phyloP scores from a whole-genome alignment of 495 filamentous ascomycete genomes.

The Penicillium angulare region DNA sequence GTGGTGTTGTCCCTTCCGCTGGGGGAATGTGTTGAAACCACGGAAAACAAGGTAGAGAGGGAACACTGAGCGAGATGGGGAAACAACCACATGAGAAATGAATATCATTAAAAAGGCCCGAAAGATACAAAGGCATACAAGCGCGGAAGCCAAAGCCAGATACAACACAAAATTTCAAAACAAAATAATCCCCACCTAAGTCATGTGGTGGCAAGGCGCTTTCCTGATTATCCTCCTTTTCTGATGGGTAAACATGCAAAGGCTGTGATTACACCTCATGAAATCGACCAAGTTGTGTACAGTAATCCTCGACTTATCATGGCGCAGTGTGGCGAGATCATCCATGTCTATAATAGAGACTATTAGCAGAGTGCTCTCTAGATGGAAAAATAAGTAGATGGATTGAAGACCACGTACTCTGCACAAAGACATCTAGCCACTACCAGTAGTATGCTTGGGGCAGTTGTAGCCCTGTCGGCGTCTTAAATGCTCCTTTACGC shows the following conservation, averaged over 20 bases:
- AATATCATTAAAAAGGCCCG: background rate
- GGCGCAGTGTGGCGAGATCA: background rate
- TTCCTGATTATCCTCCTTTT: background rate
- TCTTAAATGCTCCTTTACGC: constrained; percentile 38
- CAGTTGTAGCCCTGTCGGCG: constrained; percentile 38
- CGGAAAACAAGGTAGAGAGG: background rate
- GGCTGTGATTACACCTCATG: background rate
- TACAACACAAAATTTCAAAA: background rate
- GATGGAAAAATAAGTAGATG: background rate
- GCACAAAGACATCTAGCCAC: constrained; percentile 1
- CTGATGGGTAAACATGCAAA: background rate
- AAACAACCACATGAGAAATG: background rate
- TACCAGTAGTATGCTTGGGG: constrained; percentile 31
- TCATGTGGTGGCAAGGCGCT: background rate
- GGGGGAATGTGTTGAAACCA: background rate
- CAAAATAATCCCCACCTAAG: background rate
- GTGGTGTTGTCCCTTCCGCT: background rate
- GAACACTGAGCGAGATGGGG: background rate
- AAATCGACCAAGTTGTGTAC: background rate
- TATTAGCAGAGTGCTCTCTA: background rate
- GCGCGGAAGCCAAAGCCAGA: background rate
- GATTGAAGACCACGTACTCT: background rate
- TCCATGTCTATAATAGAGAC: too few species aligned
- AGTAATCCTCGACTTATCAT: background rate
- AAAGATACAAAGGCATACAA: background rate